phyloP scores from a whole-genome alignment of 208 protist genomes.

The Tritrichomonas foetus region DNA sequence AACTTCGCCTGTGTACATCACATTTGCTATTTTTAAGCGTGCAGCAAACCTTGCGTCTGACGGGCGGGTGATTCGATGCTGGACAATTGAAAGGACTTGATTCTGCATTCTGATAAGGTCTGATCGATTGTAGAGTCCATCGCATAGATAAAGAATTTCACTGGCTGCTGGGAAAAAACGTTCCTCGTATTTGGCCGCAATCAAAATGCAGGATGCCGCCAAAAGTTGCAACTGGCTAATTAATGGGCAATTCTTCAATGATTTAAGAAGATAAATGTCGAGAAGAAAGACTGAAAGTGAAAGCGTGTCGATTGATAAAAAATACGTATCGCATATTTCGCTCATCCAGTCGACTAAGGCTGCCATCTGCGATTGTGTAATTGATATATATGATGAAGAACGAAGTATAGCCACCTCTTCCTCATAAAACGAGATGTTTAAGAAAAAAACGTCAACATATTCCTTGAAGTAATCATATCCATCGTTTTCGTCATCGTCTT shows the following conservation, averaged over 20 bases:
- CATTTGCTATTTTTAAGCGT: too few relatives aligned
- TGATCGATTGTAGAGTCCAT: background rate
- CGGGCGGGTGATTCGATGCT: background rate
- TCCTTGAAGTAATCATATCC: too few relatives aligned
- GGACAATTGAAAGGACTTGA: background rate
- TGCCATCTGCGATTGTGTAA: too few relatives aligned
- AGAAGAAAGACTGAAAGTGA: background rate
- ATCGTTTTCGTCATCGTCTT: too few relatives aligned
- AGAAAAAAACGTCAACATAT: too few relatives aligned
- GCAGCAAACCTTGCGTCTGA: too few relatives aligned
- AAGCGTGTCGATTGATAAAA: background rate
- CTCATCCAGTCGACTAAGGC: background rate
- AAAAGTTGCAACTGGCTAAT: background rate
- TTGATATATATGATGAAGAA: too few relatives aligned
- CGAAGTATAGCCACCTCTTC: too few relatives aligned
- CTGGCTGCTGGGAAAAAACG: background rate
- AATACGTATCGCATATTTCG: background rate
- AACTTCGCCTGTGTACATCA: too few relatives aligned
- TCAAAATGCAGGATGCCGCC: background rate
- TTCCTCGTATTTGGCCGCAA: background rate
- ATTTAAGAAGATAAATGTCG: background rate
- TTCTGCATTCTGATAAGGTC: background rate
- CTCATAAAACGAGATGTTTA: too few relatives aligned
- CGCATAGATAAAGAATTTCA: conserved; percentile 21
- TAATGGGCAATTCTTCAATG: background rate